A percentile compares a stretch with the other conserved stretches of the same genome.
Evolutionary conservation across 1,284 basidiomycete species (phyloP).

Genomic region (Xerocomus amazonicus): DNA sequence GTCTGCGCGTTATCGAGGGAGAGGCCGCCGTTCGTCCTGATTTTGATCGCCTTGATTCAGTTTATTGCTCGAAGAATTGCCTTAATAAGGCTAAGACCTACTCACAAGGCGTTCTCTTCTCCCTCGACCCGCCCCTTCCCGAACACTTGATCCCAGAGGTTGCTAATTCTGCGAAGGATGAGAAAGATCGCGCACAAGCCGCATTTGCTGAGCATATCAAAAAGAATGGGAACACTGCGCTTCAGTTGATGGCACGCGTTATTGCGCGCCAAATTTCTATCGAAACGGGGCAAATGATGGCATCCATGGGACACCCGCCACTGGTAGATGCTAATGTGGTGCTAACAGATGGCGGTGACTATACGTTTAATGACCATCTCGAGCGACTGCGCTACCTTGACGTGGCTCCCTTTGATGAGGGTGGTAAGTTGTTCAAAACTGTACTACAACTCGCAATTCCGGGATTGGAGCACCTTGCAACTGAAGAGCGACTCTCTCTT

Average conservation of each 20-base stretch:
- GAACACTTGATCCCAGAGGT: conserved; percentile 42
- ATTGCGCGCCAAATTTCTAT: conserved; percentile 65
- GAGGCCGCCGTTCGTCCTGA: conserved; percentile 43
- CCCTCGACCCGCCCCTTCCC: conserved; percentile 59
- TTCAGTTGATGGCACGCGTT: conserved; percentile 64
- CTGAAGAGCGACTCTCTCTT: conserved; percentile 58
- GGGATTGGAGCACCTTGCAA: conserved; percentile 66
- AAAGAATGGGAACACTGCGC: conserved; percentile 42
- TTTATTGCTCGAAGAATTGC: conserved; percentile 73
- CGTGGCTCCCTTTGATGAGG: conserved; percentile 44
- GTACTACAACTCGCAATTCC: conserved; percentile 63
- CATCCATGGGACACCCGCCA: conserved; percentile 23
- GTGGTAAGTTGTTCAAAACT: conserved; percentile 48
- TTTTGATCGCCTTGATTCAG: conserved; percentile 50
- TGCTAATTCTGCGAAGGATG: conserved; percentile 34
- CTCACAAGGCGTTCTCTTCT: conserved; percentile 68
- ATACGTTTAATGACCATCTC: conserved; percentile 68
- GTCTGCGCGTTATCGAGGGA: conserved; percentile 54
- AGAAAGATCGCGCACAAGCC: conserved; percentile 55
- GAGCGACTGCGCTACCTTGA: conserved; percentile 70
- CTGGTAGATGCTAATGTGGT: conserved; percentile 38
- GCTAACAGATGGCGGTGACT: conserved; percentile 50
- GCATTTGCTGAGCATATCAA: conserved; percentile 55
- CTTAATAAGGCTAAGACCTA: conserved; percentile 51
- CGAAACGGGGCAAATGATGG: conserved; percentile 57